Base-by-base conservation (phyloP, 345 rosid genomes). In the Lenwebbia sp. region DNA sequence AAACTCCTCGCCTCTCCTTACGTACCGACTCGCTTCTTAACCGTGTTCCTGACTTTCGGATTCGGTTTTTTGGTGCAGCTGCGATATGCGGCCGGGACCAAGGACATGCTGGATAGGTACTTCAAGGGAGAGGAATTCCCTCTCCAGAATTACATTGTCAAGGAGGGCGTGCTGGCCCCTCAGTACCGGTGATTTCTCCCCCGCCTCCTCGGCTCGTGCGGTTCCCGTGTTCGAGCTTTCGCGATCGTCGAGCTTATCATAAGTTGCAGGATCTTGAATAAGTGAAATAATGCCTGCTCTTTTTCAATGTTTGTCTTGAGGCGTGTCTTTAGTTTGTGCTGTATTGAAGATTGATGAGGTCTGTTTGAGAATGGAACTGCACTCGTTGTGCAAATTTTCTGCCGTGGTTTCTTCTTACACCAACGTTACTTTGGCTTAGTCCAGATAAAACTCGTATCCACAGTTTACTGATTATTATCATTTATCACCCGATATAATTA, bases 111-210 rank as follows among this genome's bases (percentile, higher is more conserved):
- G 83, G 95, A 95, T 7, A 94, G 92, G 88, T 94, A 94, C 93
- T 96, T 96, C 89, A 95, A 92, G 86, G 99, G 98, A 83, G 95
- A 94, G 88, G 98, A 94, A 8, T 96, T 96, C 86, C 97, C 97
- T 44, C 82, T 85, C 14, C 92, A 93, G 62, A 91, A 96, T 85
- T 95, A 96, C 91, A 95, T 95, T 40, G 99, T 96, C 54, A 96
- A 92, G 88, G 96, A 91, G 26, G 98, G 98, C 57, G 88, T 92
- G 75, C 92, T 96, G 10, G 98, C 98, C 22, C 92, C 93, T 88
- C 99, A 96, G 89, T 96, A 96, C 90, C 91, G 76, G 84, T 94
- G 87, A 93, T 65, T 5, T 15, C 37, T 28, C 12, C 4, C 23
- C 17, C 40, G 22, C 19, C 40, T 62, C 76, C 76, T 65, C 76